A percentile compares a stretch with the other conserved stretches of the same genome.
Evolutionary conservation across 805 yeast species (phyloP).

Genomic region (Saccharomycopsis selenospora): DNA sequence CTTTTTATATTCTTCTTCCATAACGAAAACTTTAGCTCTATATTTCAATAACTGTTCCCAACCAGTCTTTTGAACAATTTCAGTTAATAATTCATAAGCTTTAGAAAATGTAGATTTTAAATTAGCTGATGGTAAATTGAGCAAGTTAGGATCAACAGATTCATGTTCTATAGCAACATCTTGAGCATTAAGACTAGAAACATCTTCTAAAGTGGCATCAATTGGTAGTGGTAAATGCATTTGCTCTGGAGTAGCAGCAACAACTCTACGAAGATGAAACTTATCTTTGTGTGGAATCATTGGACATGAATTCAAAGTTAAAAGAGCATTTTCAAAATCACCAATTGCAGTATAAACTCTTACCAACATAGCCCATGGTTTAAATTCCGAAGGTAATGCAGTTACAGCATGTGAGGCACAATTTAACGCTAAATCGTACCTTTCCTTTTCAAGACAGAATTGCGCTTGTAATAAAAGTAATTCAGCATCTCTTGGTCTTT

Average conservation of each 20-base stretch:
- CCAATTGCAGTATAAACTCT: conserved; percentile 54
- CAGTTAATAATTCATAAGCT: conserved; percentile 55
- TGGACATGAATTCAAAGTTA: conserved; percentile 73
- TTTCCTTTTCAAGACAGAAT: conserved; percentile 45
- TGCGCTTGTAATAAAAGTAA: conserved; percentile 50
- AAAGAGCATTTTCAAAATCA: conserved; percentile 63
- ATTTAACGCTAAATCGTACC: conserved; percentile 50
- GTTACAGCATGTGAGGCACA: conserved; percentile 59
- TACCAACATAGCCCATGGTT: conserved; percentile 65
- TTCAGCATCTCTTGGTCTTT: conserved; percentile 48
- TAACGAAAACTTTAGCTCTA: conserved; percentile 59
- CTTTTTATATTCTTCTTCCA: conserved; percentile 55
- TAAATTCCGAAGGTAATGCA: conserved; percentile 67
- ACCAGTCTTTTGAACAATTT: conserved; percentile 58
- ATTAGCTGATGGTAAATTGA: conserved; percentile 62
- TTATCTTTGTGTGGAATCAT: conserved; percentile 70
- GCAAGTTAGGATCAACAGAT: conserved; percentile 52
- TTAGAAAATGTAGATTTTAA: conserved; percentile 50
- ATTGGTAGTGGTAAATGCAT: conserved; percentile 71
- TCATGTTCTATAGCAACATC: conserved; percentile 62
- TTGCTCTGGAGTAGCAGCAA: conserved; percentile 43
- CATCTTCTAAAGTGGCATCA: conserved; percentile 66
- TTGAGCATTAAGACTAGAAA: conserved; percentile 56
- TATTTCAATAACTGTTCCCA: conserved; percentile 61
- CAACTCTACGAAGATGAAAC: conserved; percentile 52